Evolutionary conservation across 2,329 filamentous ascomycete species (phyloP).

Genomic region (Curvularia eragrostidis): DNA sequence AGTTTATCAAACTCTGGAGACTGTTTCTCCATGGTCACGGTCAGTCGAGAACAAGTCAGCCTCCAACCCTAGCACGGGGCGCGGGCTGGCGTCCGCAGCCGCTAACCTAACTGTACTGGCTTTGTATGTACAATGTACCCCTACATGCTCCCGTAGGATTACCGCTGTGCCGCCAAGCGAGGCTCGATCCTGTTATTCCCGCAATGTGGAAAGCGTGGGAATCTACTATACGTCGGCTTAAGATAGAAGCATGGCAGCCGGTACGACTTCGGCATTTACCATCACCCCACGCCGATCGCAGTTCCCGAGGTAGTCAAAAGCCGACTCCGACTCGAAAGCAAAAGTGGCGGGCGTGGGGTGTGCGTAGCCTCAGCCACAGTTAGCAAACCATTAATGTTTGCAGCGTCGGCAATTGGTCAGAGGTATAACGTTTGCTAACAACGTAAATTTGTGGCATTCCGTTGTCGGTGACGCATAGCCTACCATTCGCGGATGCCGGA

Average conservation of each 20-base stretch:
- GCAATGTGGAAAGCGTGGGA: background rate
- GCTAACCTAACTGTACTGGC: background rate
- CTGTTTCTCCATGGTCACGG: background rate
- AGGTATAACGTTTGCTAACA: conserved; percentile 11
- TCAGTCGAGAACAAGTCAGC: background rate
- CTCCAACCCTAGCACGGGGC: background rate
- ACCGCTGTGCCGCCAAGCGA: conserved; percentile 1
- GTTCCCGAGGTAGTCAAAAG: background rate
- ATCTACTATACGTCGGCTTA: background rate
- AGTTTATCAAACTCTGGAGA: background rate
- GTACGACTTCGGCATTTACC: background rate
- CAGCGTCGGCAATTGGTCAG: conserved; percentile 6
- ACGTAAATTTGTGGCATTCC: conserved; percentile 10
- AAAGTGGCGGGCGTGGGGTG: background rate
- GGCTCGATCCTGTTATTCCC: conserved; percentile 2
- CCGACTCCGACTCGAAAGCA: background rate
- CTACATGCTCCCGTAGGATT: conserved; percentile 3
- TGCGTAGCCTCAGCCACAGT: background rate
- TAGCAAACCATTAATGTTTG: background rate
- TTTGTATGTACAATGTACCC: background rate
- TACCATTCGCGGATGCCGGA: conserved; percentile 18
- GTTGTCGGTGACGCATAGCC: conserved; percentile 12
- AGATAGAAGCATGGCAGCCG: background rate
- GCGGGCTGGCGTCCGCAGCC: background rate
- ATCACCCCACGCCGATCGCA: background rate